Evolutionary conservation across 2,329 filamentous ascomycete species (phyloP), one percentile per base, ranked within the genome.

Genomic region (Xylaria sp.): DNA sequence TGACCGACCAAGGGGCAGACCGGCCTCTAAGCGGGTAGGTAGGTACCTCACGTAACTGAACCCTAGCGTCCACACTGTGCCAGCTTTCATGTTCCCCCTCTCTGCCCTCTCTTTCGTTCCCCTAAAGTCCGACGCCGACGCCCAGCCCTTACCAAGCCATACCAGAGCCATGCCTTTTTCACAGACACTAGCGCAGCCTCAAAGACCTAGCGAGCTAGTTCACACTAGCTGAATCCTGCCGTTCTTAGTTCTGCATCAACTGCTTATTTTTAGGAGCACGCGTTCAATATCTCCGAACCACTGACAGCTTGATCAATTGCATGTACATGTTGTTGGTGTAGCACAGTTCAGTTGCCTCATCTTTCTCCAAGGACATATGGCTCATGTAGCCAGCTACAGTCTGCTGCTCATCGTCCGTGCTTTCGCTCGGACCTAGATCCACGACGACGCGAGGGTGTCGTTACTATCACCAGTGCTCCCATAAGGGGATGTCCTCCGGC

Each of bases 261-360:
- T 23, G 19, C 25, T 42, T 63, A 63, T 60, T 63, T 63, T 60
- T 63, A 63, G 59, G 33, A 40, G 52, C 28, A 14, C 28, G 56
- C 23, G 15, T 23, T 53, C 14, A 45, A 45, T 45, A 51, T 51
- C 37, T 49, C 53, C 35, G 54, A 50, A 38, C 19, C 2, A 9
- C n/a, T n/a, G n/a, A n/a, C 14, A 31, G 4, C 23, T 25, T 14
- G 23, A 14, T n/a, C 23, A 31, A 46, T 15, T 46, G n/a, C n/a
- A n/a, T n/a, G n/a, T n/a, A n/a, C n/a, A n/a, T n/a, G n/a, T n/a
- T n/a, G n/a, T n/a, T n/a, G n/a, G n/a, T n/a, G n/a, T n/a, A n/a
- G n/a, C n/a, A n/a, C n/a, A n/a, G n/a, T n/a, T n/a, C n/a, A n/a
- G n/a, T n/a, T n/a, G n/a, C n/a, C n/a, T n/a, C n/a, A n/a, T n/a